These are phyloP conservation scores for Botrytis galanthina DNA, from an alignment of 2,329 filamentous ascomycete genomes.

Conservation along the genomic window DNA sequence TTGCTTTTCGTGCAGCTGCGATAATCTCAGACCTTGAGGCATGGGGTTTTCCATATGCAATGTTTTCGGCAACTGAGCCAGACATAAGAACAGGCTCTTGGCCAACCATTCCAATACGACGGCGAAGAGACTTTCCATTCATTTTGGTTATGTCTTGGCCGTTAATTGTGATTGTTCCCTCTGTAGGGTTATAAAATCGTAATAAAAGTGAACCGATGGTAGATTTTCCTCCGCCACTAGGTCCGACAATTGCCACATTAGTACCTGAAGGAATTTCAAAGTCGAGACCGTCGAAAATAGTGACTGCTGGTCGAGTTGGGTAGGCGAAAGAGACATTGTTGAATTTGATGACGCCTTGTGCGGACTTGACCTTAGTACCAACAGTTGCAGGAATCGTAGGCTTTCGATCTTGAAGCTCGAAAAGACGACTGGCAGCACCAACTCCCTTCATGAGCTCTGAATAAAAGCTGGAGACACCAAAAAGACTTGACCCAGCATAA, in stretches of 20 bases:
- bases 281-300: constrained; percentile 82
- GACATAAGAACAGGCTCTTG: constrained; percentile 94
- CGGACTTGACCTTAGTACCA: constrained; percentile 74
- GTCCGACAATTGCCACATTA: constrained; percentile 95
- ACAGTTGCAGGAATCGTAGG: constrained; percentile 85
- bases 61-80: constrained; percentile 82
- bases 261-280: constrained; percentile 92
- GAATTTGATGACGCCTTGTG: constrained; percentile 86
- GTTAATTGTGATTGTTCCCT: constrained; percentile 77
- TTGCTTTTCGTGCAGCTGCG: constrained; percentile 82
- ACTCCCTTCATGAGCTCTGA: constrained; percentile 99
- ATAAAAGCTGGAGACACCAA: constrained; percentile 93
- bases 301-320: constrained; percentile 86
- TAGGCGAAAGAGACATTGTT: constrained; percentile 85
- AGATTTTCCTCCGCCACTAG: constrained; percentile 93
- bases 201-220: constrained; percentile 90
- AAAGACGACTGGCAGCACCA: constrained; percentile 91
- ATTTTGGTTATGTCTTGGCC: constrained; percentile 78
- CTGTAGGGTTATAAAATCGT: constrained; percentile 83
- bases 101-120: constrained; percentile 91
- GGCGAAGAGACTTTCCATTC: constrained; percentile 89
- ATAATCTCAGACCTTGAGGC: constrained; percentile 81
- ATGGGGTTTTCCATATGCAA: constrained; percentile 81
- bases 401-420: constrained; percentile 89
- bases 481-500: constrained; percentile 80